These are phyloP conservation scores for Puccinia polysora DNA, from an alignment of 1,284 basidiomycete genomes.

Conservation along the genomic window DNA sequence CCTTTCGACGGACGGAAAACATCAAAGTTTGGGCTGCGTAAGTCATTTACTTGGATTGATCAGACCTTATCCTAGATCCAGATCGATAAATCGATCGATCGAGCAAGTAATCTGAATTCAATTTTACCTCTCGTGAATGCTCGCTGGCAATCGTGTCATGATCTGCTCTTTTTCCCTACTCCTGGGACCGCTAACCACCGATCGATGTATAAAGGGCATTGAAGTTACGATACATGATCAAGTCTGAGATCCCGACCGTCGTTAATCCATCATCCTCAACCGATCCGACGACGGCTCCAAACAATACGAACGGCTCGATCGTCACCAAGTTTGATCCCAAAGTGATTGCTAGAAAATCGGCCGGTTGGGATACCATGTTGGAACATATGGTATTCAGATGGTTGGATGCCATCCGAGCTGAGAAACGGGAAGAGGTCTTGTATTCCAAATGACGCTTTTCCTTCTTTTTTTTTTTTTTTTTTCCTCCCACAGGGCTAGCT, in stretches of 20 bases:
- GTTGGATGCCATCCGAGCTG: constrained; percentile 66
- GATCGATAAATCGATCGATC: no score
- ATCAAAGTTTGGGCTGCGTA: constrained; percentile 71
- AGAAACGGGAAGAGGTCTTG: constrained; percentile 58
- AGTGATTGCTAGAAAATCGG: constrained; percentile 65
- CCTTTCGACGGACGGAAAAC: constrained; percentile 76
- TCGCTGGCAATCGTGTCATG: no score
- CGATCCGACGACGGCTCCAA: not conserved
- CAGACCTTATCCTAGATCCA: no score
- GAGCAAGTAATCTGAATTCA: no score
- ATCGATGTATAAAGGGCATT: constrained; percentile 60
- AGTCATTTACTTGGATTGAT: no score
- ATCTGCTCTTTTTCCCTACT: not conserved
- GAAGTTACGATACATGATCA: constrained; percentile 69
- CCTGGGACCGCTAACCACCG: not conserved
- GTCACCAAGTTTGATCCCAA: constrained; percentile 64
- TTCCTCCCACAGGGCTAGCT: not conserved
- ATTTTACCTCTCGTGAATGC: no score
- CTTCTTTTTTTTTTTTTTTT: not conserved
- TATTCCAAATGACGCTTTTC: not conserved
- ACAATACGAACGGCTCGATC: not conserved
- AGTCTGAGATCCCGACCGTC: not conserved
- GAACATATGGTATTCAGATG: constrained; percentile 63
- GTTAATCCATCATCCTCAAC: no score
- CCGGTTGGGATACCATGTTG: constrained; percentile 75